Percentiles rank a stretch among this genome's conserved stretches.
phyloP scores from a whole-genome alignment of 169 alveolate genomes.

The Plasmodium relictum region DNA sequence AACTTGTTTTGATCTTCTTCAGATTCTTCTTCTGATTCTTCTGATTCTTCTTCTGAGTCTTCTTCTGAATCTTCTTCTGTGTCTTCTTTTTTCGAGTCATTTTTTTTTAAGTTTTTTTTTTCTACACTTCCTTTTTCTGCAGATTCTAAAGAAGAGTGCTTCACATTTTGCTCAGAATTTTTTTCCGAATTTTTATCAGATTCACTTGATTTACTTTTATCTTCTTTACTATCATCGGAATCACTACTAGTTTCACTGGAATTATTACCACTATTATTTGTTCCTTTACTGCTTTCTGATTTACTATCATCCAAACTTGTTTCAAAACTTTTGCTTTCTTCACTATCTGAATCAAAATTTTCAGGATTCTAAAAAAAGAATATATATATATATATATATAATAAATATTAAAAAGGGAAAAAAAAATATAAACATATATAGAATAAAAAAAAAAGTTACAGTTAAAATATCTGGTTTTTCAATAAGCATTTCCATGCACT shows the following conservation, averaged over 20 bases:
- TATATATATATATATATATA: background rate
- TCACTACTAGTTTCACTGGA: background rate
- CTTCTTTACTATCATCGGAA: constrained; percentile 2
- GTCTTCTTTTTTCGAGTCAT: constrained; percentile 7
- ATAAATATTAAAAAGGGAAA: background rate
- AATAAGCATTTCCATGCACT: constrained; percentile 46
- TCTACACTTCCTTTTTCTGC: background rate
- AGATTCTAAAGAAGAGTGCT: background rate
- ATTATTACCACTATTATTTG: background rate
- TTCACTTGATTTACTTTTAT: background rate
- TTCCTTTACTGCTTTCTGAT: constrained; percentile 2
- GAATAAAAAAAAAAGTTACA: background rate
- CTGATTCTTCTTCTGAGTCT: constrained; percentile 29
- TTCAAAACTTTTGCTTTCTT: constrained; percentile 17
- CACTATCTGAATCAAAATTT: constrained; percentile 20
- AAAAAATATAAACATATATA: background rate
- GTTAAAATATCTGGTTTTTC: constrained; percentile 49
- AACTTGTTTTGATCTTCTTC: background rate
- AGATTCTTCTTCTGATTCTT: constrained; percentile 21
- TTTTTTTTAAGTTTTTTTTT: constrained; percentile 3
- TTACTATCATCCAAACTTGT: constrained; percentile 3
- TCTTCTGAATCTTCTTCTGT: constrained; percentile 49
- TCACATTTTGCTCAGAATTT: background rate
- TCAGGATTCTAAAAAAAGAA: constrained; percentile 15
- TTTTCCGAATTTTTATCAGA: background rate